phyloP scores from a whole-genome alignment of 164 flowering plant genomes.

The Berberis thunbergii region DNA sequence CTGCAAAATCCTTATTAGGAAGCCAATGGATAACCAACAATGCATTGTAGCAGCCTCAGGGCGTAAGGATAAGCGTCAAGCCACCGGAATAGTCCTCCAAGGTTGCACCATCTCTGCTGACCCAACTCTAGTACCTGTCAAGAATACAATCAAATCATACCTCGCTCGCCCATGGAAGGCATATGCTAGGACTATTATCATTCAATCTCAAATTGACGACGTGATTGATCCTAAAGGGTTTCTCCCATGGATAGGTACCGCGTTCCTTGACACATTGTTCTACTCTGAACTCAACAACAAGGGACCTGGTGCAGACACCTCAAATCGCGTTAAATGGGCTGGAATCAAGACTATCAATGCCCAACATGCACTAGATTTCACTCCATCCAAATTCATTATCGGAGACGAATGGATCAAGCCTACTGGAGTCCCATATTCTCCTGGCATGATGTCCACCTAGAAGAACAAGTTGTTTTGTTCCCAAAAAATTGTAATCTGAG shows the following conservation, averaged over 20 bases:
- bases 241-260: constrained; percentile 38
- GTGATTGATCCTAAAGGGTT: constrained; percentile 45
- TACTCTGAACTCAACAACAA: constrained; percentile 39
- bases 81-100: constrained; percentile 40
- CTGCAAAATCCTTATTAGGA: constrained; percentile 44
- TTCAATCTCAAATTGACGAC: constrained; percentile 37
- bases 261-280: constrained; percentile 27
- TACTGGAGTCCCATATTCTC: constrained; percentile 39
- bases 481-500: not conserved
- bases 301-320: constrained; percentile 36
- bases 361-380: constrained; percentile 13
- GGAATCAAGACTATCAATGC: constrained; percentile 29
- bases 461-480: not conserved
- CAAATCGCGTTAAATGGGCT: constrained; percentile 39
- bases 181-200: constrained; percentile 37
- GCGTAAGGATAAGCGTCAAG: constrained; percentile 19
- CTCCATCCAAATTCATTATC: constrained; percentile 15
- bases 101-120: constrained; percentile 39
- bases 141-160: constrained; percentile 19
- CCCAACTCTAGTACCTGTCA: constrained; percentile 17
- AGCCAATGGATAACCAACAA: constrained; percentile 40
- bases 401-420: constrained; percentile 42
- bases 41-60: constrained; percentile 59
- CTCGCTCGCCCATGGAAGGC: constrained; percentile 63
- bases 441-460: constrained; percentile 20